Evolutionary conservation across 139 green algal genomes (phyloP).

Genomic region (Chlamydomonas sp.): DNA sequence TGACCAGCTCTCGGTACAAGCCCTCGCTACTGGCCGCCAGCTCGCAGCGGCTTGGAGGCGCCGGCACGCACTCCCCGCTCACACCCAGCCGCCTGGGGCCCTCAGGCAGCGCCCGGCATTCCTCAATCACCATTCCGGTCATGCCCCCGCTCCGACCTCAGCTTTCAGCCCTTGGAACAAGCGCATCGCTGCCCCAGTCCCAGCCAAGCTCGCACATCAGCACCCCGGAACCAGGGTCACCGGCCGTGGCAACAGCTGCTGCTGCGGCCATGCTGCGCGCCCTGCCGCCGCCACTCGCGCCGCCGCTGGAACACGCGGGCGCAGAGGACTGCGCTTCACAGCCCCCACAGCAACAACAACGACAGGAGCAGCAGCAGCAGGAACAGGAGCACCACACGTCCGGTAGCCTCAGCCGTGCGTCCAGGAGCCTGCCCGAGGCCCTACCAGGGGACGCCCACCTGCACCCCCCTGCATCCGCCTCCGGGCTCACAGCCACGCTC

Average conservation of each 20-base stretch:
- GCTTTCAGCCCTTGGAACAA: not conserved
- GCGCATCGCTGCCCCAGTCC: no score
- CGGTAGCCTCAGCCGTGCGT: not conserved
- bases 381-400: not conserved
- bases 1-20: slow-evolving; percentile 13
- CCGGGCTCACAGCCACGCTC: no score
- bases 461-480: no score
- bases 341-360: not conserved
- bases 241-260: not conserved
- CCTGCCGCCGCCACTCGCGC: not conserved
- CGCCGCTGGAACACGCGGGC: not conserved
- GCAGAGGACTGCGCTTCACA: not conserved
- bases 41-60: not conserved
- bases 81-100: slow-evolving; percentile 11
- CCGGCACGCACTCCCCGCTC: not conserved
- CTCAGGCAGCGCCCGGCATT: not conserved
- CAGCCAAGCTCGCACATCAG: no score
- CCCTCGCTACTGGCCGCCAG: slow-evolving; percentile 23
- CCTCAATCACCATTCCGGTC: not conserved
- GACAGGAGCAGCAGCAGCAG: not conserved
- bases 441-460: not conserved
- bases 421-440: not conserved
- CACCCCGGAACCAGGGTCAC: no score
- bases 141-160: slow-evolving; percentile 1
- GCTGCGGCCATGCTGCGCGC: no score